Evolutionary conservation across 768 basidiomycete genomes (phyloP), one percentile per base, ranked within the genome.

Genomic region (Amanita polypyramis): DNA sequence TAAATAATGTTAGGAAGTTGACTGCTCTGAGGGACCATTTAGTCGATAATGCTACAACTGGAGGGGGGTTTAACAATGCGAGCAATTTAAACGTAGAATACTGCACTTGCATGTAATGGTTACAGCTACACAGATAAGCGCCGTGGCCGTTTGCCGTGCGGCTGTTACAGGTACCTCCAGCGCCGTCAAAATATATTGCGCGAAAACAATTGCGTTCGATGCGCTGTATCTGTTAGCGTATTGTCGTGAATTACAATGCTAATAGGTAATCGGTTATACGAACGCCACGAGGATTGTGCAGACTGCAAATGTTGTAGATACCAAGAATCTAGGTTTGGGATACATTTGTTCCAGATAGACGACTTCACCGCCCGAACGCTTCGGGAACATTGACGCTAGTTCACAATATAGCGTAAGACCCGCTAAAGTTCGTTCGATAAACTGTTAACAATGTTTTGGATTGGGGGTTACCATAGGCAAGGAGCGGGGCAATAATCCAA

Each of bases 301-400:
- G 15, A 71, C 61, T 2, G 73, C 73, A 50, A 71, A 75, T 0
- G 66, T 55, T 10, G 64, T 66, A 0, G 74, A 66, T 6, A 76
- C 65, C 37, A 74, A 59, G 52, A 68, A 69, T 25, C 61, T 64
- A 2, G 73, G 73, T 23, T 62, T 57, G 11, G 69, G 69, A 41
- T 72, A 74, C 2, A 70, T 70, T 56, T 69, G 64, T 39, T 73
- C 72, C 12, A 74, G 63, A 46, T 69, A 75, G 3, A 69, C 74
- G 10, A 75, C 73, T 54, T 75, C 71, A 11, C 67, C 75, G 0
- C 74, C 74, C 11, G 72, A 71, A 17, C 75, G 59, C 38, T 67
- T 53, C 0, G 75, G 74, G 52, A 72, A 75, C 64, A 73, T 67
- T 19, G 69, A 66, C 1, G 70, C 72, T 7, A 70, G 58, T 55